Evolutionary conservation across 2,329 filamentous ascomycete species (phyloP).

Genomic region (Raffaelea ambrosiae): DNA sequence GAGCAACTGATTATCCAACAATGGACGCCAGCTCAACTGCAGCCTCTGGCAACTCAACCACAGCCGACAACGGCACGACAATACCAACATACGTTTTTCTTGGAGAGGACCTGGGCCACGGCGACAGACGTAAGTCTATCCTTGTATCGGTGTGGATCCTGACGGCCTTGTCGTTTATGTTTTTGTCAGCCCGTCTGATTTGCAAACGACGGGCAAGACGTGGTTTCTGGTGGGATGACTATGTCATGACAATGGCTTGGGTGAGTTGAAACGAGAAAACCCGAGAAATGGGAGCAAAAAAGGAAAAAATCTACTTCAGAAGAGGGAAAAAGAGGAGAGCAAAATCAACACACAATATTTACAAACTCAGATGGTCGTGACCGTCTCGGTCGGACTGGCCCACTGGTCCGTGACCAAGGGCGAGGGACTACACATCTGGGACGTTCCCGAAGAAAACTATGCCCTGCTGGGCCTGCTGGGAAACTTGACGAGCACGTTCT

Average conservation of each 20-base stretch:
- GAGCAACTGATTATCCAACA: too few species aligned
- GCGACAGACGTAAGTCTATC: too few species aligned
- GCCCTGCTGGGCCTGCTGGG: slow-evolving; percentile 4
- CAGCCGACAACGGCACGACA: too few species aligned
- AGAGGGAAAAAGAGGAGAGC: too few species aligned
- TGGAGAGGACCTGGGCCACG: too few species aligned
- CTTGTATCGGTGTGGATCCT: neutral
- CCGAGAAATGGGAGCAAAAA: too few species aligned
- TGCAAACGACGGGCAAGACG: slow-evolving; percentile 13
- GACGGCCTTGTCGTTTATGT: slow-evolving; percentile 3
- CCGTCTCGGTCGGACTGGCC: neutral
- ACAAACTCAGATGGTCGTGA: neutral
- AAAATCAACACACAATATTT: too few species aligned
- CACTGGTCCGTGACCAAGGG: slow-evolving; percentile 4
- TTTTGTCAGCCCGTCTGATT: slow-evolving; percentile 16
- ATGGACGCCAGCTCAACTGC: too few species aligned
- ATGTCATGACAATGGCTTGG: slow-evolving; percentile 15
- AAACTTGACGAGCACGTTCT: slow-evolving; percentile 6
- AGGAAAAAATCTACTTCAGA: too few species aligned
- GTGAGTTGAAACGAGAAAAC: neutral
- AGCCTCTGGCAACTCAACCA: too few species aligned
- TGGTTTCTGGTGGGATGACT: slow-evolving; percentile 20
- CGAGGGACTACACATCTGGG: slow-evolving; percentile 8
- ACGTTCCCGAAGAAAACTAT: slow-evolving; percentile 4
- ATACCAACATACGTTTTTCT: too few species aligned